Percentiles rank a stretch among this genome's conserved stretches.
These are phyloP conservation scores for Dianthus caryophyllus DNA, from an alignment of 148 eudicot species.

Conservation along the genomic window DNA sequence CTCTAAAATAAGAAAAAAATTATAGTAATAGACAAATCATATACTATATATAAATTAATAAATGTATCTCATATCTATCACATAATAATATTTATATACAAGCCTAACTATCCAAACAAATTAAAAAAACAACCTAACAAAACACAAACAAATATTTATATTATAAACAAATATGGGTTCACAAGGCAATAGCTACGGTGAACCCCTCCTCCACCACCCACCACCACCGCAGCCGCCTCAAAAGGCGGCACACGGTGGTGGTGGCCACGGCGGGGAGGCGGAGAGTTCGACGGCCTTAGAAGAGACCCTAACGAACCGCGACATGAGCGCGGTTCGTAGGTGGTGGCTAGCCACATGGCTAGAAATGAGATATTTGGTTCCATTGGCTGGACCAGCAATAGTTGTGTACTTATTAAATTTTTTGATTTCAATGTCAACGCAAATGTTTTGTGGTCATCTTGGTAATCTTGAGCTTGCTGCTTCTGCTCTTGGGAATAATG, in stretches of 20 bases:
- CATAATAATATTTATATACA: no score
- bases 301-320: conserved; percentile 22
- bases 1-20: no score
- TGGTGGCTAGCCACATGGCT: conserved; percentile 29
- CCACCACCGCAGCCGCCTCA: not conserved
- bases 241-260: not conserved
- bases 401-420: conserved; percentile 49
- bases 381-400: conserved; percentile 47
- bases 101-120: conserved; percentile 12
- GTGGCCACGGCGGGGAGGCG: not conserved
- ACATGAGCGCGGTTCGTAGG: conserved; percentile 19
- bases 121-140: not conserved
- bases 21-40: no score
- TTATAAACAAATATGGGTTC: conserved; percentile 10
- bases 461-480: conserved; percentile 60
- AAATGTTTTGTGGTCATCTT: conserved; percentile 56
- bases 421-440: conserved; percentile 44
- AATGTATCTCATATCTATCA: not conserved
- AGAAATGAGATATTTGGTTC: conserved; percentile 36
- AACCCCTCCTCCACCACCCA: not conserved
- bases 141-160: not conserved
- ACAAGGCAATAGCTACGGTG: not conserved
- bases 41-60: not conserved
- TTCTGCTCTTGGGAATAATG: conserved; percentile 48
- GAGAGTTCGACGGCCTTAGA: conserved; percentile 29